Percentiles rank a stretch among this genome's conserved stretches.
phyloP scores from a whole-genome alignment of 345 rosid genomes.

The Bruguiera parviflora region DNA sequence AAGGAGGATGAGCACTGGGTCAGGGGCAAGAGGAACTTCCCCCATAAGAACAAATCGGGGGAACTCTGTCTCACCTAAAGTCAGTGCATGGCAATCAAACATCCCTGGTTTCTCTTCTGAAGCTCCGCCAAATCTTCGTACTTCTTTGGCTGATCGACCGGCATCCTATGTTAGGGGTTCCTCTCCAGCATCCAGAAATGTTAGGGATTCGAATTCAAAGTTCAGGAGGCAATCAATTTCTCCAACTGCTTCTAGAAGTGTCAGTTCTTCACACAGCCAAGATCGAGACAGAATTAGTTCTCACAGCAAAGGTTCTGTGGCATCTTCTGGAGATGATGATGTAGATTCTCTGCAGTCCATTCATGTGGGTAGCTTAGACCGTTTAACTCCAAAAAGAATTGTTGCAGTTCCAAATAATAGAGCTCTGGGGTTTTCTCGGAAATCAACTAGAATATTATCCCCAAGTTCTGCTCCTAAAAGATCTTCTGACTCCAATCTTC shows the following conservation, averaged over 20 bases:
- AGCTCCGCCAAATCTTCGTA: slow-evolving; percentile 96
- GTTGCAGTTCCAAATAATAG: slow-evolving; percentile 58
- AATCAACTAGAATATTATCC: slow-evolving; percentile 44
- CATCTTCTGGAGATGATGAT: slow-evolving; percentile 93
- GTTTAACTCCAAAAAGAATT: slow-evolving; percentile 45
- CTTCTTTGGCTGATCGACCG: slow-evolving; percentile 91
- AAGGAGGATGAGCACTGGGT: slow-evolving; percentile 67
- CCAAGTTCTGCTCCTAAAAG: slow-evolving; percentile 86
- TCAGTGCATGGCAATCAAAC: slow-evolving; percentile 86
- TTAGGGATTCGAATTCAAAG: slow-evolving; percentile 53
- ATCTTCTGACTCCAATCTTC: slow-evolving; percentile 66
- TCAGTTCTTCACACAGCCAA: slow-evolving; percentile 77
- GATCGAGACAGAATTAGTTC: slow-evolving; percentile 83
- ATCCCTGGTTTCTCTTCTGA: slow-evolving; percentile 94
- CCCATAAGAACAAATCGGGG: slow-evolving; percentile 67
- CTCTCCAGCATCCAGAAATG: slow-evolving; percentile 93
- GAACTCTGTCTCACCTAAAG: slow-evolving; percentile 87
- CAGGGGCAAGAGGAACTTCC: slow-evolving; percentile 73
- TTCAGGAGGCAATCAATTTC: slow-evolving; percentile 86
- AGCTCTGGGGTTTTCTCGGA: slow-evolving; percentile 62
- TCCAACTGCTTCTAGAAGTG: slow-evolving; percentile 90
- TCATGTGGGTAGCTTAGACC: slow-evolving; percentile 48
- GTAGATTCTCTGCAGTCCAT: slow-evolving; percentile 63
- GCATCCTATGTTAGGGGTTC: slow-evolving; percentile 93
- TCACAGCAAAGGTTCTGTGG: slow-evolving; percentile 81